Percentiles rank a stretch among this genome's conserved stretches.
These are phyloP conservation scores for Fistulinella staudtii DNA, from an alignment of 1,284 basidiomycete genomes.

Conservation along the genomic window DNA sequence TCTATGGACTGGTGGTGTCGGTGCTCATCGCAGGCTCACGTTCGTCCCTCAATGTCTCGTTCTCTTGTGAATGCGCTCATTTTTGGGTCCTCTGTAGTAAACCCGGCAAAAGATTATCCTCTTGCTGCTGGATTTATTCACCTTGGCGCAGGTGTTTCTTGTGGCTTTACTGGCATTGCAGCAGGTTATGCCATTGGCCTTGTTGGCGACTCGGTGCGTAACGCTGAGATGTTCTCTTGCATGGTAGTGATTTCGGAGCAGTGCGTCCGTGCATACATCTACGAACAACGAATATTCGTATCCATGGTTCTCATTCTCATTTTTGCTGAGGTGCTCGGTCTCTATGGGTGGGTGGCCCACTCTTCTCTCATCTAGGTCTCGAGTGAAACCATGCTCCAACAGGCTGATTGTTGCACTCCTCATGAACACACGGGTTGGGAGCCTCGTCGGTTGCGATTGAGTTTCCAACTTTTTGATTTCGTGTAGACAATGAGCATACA, in stretches of 20 bases:
- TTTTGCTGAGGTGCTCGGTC: slow-evolving; percentile 90
- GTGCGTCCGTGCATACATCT: slow-evolving; percentile 72
- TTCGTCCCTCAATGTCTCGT: slow-evolving; percentile 36
- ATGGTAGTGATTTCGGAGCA: slow-evolving; percentile 22
- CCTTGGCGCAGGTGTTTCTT: slow-evolving; percentile 89
- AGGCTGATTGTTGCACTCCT: slow-evolving; percentile 86
- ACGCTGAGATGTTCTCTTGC: not conserved
- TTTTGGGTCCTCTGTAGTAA: slow-evolving; percentile 46
- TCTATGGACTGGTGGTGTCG: slow-evolving; percentile 65
- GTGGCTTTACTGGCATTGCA: slow-evolving; percentile 90
- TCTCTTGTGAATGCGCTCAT: slow-evolving; percentile 4
- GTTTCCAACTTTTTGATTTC: slow-evolving; percentile 6
- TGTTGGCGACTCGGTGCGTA: slow-evolving; percentile 87
- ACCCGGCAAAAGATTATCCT: slow-evolving; percentile 57
- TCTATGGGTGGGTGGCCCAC: slow-evolving; percentile 66
- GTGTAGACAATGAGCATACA: slow-evolving; percentile 17
- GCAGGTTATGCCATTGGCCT: slow-evolving; percentile 97
- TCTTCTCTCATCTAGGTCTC: not conserved
- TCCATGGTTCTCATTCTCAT: slow-evolving; percentile 89
- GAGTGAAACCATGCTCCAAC: not conserved
- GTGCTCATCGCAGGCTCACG: slow-evolving; percentile 63
- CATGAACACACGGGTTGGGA: slow-evolving; percentile 70
- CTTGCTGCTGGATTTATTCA: slow-evolving; percentile 91
- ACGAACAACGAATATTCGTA: slow-evolving; percentile 90
- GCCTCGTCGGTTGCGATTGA: slow-evolving; percentile 27